Percentiles rank a stretch among this genome's conserved stretches.
Conservation (phyloP, 2,329 filamentous ascomycete species). For the Alternaria angustiovoidea region DNA sequence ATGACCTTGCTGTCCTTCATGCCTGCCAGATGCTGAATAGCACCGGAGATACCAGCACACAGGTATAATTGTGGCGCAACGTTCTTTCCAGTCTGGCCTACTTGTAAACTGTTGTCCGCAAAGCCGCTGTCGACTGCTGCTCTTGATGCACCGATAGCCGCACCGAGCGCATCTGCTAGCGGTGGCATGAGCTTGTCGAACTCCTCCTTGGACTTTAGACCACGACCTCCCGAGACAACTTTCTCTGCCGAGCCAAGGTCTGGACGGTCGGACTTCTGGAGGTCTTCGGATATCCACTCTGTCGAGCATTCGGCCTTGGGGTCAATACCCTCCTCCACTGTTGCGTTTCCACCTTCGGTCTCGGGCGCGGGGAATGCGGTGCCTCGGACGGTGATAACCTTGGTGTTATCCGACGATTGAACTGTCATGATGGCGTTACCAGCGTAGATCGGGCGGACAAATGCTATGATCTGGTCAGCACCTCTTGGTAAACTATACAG, state of each 20-base stretch:
- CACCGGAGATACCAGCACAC: constrained; percentile 93
- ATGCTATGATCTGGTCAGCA: constrained; percentile 60
- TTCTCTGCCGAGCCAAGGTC: constrained; percentile 88
- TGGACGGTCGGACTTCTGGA: constrained; percentile 91
- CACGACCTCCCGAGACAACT: constrained; percentile 93
- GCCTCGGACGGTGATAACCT: constrained; percentile 90
- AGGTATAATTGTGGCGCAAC: constrained; percentile 96
- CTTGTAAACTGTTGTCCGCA: constrained; percentile 97
- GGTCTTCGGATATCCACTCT: constrained; percentile 93
- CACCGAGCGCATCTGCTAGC: constrained; percentile 88
- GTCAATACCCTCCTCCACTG: constrained; percentile 82
- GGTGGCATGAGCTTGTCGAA: constrained; percentile 94
- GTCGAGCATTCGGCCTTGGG: constrained; percentile 76
- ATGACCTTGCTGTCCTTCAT: constrained; percentile 99
- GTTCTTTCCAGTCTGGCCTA: constrained; percentile 98
- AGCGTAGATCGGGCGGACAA: constrained; percentile 95
- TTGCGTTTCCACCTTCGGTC: constrained; percentile 74
- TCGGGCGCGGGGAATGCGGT: constrained; percentile 86
- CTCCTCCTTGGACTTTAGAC: constrained; percentile 96
- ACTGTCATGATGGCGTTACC: constrained; percentile 97
- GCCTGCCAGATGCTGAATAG: constrained; percentile 96
- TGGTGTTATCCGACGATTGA: constrained; percentile 84
- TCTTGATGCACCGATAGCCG: constrained; percentile 93
- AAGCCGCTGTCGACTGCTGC: constrained; percentile 97
- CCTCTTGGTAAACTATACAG: background rate